A percentile compares a stretch with the other conserved stretches of the same genome.
phyloP scores from a whole-genome alignment of 345 rosid genomes.

The rapeseed (Brassica napus) region DNA sequence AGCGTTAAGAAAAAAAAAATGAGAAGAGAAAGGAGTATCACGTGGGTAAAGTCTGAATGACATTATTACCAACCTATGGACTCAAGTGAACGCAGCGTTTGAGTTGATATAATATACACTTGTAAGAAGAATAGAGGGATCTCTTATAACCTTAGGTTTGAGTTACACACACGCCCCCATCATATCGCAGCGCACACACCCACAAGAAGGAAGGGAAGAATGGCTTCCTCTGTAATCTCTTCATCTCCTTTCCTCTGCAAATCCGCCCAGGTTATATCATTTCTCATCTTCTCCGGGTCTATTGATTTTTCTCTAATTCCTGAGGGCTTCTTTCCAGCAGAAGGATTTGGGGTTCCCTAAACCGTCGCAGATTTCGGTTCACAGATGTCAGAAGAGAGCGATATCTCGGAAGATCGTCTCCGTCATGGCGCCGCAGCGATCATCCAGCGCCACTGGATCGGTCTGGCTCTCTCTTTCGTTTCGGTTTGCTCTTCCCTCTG shows the following conservation, averaged over 20 bases:
- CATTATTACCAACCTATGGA: background rate
- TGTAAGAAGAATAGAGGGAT: background rate
- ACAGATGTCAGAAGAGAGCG: conserved; percentile 56
- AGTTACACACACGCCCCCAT: background rate
- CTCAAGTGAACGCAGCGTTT: background rate
- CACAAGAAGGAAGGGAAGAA: background rate
- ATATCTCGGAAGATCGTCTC: conserved; percentile 64
- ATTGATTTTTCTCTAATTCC: background rate
- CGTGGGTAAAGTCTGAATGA: background rate
- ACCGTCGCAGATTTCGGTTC: conserved; percentile 46
- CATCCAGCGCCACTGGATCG: conserved; percentile 82
- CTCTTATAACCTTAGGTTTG: background rate
- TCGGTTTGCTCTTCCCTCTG: background rate
- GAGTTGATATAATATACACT: background rate
- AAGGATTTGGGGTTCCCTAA: conserved; percentile 55
- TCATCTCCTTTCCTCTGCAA: conserved; percentile 23
- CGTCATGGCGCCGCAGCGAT: conserved; percentile 81
- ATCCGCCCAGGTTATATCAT: conserved; percentile 1
- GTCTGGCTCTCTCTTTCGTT: conserved; percentile 38
- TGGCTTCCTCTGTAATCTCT: conserved; percentile 22
- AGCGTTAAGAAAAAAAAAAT: too few species aligned
- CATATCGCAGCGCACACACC: background rate
- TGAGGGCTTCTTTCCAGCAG: conserved; percentile 26
- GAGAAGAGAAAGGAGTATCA: background rate
- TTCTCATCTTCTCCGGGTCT: background rate